A percentile compares a stretch with the other conserved stretches of the same genome.
phyloP scores from a whole-genome alignment of 305 asterid species.

The Ilex paraguariensis region DNA sequence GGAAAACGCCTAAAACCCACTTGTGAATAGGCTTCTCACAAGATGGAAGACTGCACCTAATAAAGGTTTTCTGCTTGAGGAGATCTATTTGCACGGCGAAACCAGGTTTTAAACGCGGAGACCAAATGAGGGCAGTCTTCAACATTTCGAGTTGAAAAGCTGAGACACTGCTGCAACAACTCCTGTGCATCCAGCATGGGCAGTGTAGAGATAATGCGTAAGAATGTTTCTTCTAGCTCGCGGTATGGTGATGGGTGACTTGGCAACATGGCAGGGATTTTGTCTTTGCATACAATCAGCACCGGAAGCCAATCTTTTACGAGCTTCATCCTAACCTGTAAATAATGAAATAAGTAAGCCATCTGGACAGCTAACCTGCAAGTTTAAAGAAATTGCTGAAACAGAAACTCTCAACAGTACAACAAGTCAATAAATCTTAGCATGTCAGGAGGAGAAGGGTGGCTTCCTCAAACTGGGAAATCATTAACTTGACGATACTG shows the following conservation, averaged over 20 bases:
- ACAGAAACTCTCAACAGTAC: too few species aligned
- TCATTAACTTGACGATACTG: too few species aligned
- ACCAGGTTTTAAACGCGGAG: conserved; percentile 86
- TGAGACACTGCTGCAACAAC: conserved; percentile 79
- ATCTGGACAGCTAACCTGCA: conserved; percentile 1
- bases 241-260: conserved; percentile 41
- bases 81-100: conserved; percentile 72
- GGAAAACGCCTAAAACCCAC: too few species aligned
- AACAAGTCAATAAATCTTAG: too few species aligned
- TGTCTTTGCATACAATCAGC: conserved; percentile 70
- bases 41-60: neutral
- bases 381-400: neutral
- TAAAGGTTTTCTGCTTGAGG: conserved; percentile 11
- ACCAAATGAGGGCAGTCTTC: conserved; percentile 88
- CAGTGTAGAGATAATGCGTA: conserved; percentile 84
- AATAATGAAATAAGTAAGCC: neutral
- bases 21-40: too few species aligned
- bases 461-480: too few species aligned
- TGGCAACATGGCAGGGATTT: conserved; percentile 41
- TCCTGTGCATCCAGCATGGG: conserved; percentile 65
- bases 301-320: conserved; percentile 93
- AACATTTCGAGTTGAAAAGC: conserved; percentile 81
- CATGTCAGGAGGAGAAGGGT: too few species aligned
- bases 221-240: conserved; percentile 77
- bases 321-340: conserved; percentile 78